These are phyloP conservation scores for Fusarium ambrosium DNA, from an alignment of 2,329 filamentous ascomycete genomes.

Conservation along the genomic window DNA sequence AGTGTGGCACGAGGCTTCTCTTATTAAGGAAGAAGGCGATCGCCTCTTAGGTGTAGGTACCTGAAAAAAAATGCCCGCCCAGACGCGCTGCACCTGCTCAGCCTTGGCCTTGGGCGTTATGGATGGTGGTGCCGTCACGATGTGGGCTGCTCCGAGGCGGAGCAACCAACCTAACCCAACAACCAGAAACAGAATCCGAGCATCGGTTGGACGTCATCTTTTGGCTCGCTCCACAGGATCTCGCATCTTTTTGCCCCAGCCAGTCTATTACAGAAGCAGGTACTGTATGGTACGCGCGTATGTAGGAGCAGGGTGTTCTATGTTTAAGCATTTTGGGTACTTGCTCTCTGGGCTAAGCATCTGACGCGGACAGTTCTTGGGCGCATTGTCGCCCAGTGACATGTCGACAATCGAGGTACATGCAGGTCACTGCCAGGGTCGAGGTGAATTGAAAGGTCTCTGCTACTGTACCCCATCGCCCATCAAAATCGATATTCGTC, in stretches of 20 bases:
- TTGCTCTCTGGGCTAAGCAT: constrained; percentile 15
- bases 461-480: not conserved
- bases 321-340: not conserved
- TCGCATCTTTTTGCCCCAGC: constrained; percentile 1
- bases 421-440: not conserved
- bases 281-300: not conserved
- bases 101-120: constrained; percentile 39
- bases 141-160: constrained; percentile 36
- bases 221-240: constrained; percentile 14
- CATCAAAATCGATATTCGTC: not conserved
- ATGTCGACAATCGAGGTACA: not conserved
- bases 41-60: not conserved
- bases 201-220: constrained; percentile 36
- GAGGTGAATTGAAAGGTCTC: not conserved
- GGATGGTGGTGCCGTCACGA: constrained; percentile 32
- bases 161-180: constrained; percentile 19
- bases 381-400: not conserved
- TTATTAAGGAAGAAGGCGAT: constrained; percentile 22
- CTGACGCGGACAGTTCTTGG: not conserved
- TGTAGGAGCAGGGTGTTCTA: not conserved
- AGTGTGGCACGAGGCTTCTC: constrained; percentile 24
- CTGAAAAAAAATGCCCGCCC: constrained; percentile 14
- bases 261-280: not conserved
- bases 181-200: constrained; percentile 10
- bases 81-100: constrained; percentile 31